These are phyloP conservation scores for Penicillium aurantiogriseum DNA, from an alignment of 2,329 filamentous ascomycete genomes.

Conservation along the genomic window DNA sequence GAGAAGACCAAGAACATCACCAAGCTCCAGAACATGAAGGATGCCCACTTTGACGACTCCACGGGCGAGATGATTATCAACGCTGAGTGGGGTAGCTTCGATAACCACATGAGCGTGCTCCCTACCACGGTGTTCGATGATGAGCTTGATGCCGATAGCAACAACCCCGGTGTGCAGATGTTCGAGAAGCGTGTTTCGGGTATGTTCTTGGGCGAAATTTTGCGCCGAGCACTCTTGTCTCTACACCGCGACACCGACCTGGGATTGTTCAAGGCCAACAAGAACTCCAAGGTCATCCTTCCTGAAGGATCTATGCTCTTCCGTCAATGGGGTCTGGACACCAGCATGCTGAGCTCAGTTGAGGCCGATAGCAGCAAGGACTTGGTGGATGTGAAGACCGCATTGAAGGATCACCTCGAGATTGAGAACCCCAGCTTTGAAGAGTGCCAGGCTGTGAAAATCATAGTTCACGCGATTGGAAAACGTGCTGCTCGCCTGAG, in stretches of 20 bases:
- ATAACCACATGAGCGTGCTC: conserved; percentile 85
- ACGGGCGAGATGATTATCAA: conserved; percentile 98
- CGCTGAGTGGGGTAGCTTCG: conserved; percentile 97
- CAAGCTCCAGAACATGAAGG: conserved; percentile 63
- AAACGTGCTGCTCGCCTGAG: conserved; percentile 84
- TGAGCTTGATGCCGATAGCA: conserved; percentile 72
- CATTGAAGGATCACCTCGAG: conserved; percentile 72
- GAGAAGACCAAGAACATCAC: conserved; percentile 85
- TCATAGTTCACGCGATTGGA: conserved; percentile 77
- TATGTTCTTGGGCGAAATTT: conserved; percentile 96
- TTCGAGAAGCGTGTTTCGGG: conserved; percentile 98
- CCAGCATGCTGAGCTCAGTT: conserved; percentile 81
- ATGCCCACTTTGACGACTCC: conserved; percentile 64
- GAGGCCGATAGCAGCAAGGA: conserved; percentile 75
- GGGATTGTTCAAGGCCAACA: conserved; percentile 72
- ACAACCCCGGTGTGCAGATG: conserved; percentile 95
- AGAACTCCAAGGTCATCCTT: conserved; percentile 71
- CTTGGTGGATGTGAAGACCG: conserved; percentile 70
- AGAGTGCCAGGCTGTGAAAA: conserved; percentile 85
- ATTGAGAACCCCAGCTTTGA: conserved; percentile 74
- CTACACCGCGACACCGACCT: conserved; percentile 67
- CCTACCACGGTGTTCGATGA: conserved; percentile 82
- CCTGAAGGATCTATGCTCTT: conserved; percentile 65
- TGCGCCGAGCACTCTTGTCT: conserved; percentile 71
- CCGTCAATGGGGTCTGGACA: conserved; percentile 86